Evolutionary conservation across 2,329 filamentous ascomycete species (phyloP).

Genomic region (Aspergillus neoniger): DNA sequence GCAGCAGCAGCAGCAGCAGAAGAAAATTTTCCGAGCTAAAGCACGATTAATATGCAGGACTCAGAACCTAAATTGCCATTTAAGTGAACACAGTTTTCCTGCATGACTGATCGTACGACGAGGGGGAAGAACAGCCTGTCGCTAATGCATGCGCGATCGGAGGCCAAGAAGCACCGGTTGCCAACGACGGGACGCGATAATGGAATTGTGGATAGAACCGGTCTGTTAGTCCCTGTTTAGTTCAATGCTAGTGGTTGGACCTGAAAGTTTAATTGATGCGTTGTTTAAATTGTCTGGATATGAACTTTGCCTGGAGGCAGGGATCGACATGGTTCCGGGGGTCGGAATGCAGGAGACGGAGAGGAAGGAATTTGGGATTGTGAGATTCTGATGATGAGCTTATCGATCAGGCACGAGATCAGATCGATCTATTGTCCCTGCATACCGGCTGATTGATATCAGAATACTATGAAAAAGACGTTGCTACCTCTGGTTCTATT

Average conservation of each 20-base stretch:
- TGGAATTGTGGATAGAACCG: neutral
- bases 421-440: neutral
- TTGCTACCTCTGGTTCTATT: neutral
- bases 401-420: neutral
- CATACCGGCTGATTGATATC: too few species aligned
- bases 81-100: neutral
- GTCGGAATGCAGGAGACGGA: neutral
- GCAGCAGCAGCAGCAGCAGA: neutral
- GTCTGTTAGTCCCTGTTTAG: neutral
- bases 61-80: conserved; percentile 1
- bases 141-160: conserved; percentile 1
- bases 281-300: neutral
- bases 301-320: conserved; percentile 1
- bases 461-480: neutral
- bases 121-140: neutral
- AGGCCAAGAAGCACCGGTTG: conserved; percentile 3
- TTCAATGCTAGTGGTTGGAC: neutral
- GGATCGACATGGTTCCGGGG: conserved; percentile 1
- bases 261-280: conserved; percentile 2
- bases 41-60: neutral
- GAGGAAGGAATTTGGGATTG: neutral
- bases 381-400: neutral
- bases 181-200: neutral
- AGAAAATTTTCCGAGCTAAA: neutral
- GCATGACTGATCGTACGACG: neutral